Conservation (phyloP, 257 asterid genomes). For the Ocimum tenuiflorum region DNA sequence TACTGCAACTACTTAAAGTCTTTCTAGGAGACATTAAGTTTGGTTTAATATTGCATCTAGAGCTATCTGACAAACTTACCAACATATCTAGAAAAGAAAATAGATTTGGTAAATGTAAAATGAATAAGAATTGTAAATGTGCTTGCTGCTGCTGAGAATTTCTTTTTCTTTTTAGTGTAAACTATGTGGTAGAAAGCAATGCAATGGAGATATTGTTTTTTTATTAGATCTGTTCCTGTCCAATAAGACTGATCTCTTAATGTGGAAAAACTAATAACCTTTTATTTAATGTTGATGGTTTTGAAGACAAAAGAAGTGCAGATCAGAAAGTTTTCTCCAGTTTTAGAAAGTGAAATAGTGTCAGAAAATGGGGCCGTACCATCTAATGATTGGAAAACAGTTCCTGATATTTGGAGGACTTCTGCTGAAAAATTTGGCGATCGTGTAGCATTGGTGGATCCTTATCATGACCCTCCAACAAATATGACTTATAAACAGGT, state of each 20-base stretch:
- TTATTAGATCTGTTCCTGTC: neutral
- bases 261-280: neutral
- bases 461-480: slow-evolving; percentile 84
- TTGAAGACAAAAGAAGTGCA: slow-evolving; percentile 41
- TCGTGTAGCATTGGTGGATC: slow-evolving; percentile 62
- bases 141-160: neutral
- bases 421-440: slow-evolving; percentile 79
- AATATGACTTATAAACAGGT: slow-evolving; percentile 77
- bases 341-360: slow-evolving; percentile 45
- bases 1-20: slow-evolving; percentile 1
- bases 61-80: neutral
- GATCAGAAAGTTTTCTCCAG: slow-evolving; percentile 63
- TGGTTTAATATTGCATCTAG: neutral
- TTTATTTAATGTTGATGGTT: neutral
- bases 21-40: neutral
- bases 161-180: neutral
- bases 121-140: neutral
- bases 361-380: slow-evolving; percentile 37
- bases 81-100: neutral
- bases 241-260: neutral
- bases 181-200: neutral
- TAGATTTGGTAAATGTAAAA: neutral
- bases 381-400: slow-evolving; percentile 58
- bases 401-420: slow-evolving; percentile 88
- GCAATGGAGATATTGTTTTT: neutral